phyloP scores from a whole-genome alignment of 345 rosid genomes.

The Eutrema japonicum region DNA sequence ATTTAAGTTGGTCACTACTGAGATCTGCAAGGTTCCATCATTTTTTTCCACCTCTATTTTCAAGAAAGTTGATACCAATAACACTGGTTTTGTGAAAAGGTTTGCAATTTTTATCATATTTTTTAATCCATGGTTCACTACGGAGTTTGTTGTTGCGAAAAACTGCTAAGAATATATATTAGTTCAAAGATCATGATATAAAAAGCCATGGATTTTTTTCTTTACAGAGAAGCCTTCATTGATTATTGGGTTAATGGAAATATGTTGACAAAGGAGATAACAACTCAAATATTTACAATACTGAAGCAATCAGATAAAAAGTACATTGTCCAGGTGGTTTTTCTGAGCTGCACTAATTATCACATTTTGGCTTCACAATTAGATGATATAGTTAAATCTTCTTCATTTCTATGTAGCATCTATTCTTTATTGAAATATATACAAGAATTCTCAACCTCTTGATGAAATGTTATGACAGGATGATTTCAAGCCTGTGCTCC shows the following conservation, averaged over 20 bases:
- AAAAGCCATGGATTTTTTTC: constrained; percentile 13
- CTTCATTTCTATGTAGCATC: neutral
- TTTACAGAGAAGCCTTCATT: constrained; percentile 74
- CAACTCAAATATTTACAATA: constrained; percentile 71
- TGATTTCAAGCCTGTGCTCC: constrained; percentile 89
- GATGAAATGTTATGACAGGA: constrained; percentile 53
- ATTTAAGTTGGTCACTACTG: constrained; percentile 73
- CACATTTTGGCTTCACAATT: constrained; percentile 4
- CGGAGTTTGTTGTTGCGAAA: neutral
- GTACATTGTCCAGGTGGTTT: constrained; percentile 75
- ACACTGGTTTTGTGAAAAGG: constrained; percentile 76
- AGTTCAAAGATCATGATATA: neutral
- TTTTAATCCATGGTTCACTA: constrained; percentile 1
- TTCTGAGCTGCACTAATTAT: neutral
- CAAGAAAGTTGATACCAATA: constrained; percentile 66
- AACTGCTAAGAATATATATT: neutral
- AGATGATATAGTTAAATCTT: neutral
- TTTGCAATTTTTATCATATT: constrained; percentile 41
- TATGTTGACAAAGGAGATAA: constrained; percentile 73
- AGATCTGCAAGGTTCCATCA: constrained; percentile 91
- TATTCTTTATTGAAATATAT: neutral
- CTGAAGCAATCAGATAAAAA: constrained; percentile 76
- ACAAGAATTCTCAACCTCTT: neutral
- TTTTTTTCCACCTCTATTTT: constrained; percentile 78
- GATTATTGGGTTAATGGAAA: constrained; percentile 80